Percentiles rank a stretch among this genome's conserved stretches.
Conservation (phyloP, 495 filamentous ascomycete genomes). For the Parathielavia appendiculata region DNA sequence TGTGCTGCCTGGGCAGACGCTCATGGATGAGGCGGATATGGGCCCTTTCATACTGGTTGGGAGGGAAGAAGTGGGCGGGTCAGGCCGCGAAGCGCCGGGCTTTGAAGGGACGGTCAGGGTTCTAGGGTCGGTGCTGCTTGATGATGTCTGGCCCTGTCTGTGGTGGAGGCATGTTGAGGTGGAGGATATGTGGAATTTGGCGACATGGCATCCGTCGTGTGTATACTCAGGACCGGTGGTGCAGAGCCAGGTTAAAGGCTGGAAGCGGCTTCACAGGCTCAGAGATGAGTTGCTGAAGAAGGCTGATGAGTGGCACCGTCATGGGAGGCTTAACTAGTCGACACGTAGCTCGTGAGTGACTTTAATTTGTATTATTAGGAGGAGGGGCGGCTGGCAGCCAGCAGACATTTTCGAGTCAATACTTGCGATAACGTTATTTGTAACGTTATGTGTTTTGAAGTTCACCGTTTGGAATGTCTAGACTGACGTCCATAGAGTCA, state of each 20-base stretch:
- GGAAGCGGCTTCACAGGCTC: neutral
- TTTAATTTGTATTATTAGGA: too few relatives aligned
- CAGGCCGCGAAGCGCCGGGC: neutral
- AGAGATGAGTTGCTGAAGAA: neutral
- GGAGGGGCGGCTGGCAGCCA: too few relatives aligned
- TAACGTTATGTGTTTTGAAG: too few relatives aligned
- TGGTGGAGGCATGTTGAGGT: neutral
- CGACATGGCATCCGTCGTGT: conserved; percentile 9
- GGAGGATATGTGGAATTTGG: conserved; percentile 16
- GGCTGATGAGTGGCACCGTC: conserved; percentile 1
- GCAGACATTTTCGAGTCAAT: too few relatives aligned
- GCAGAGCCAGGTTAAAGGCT: conserved; percentile 12
- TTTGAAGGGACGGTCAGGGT: conserved; percentile 19
- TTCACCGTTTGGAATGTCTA: too few relatives aligned
- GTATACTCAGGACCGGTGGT: conserved; percentile 11
- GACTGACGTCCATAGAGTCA: too few relatives aligned
- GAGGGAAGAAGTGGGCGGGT: neutral
- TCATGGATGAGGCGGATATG: conserved; percentile 12
- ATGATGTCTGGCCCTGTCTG: conserved; percentile 14
- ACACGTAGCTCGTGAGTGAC: neutral
- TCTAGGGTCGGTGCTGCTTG: conserved; percentile 12
- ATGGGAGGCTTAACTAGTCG: neutral
- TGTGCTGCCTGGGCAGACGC: conserved; percentile 9
- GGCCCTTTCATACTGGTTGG: conserved; percentile 11
- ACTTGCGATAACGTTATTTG: too few relatives aligned